Evolutionary conservation across 176 grass and related monocot species (phyloP).

Genomic region (Phoenix dactylifera): DNA sequence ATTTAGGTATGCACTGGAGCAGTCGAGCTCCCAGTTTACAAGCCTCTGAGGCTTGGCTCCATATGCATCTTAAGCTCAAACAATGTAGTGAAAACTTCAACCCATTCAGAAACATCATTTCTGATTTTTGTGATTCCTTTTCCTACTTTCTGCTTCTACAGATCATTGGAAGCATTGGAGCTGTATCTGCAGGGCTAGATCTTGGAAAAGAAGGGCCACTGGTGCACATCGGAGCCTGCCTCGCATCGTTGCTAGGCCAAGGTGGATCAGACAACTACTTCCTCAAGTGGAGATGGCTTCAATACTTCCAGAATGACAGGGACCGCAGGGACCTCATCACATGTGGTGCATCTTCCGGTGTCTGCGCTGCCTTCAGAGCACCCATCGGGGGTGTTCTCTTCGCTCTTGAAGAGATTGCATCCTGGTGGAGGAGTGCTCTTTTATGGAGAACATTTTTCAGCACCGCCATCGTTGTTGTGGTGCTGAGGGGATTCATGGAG

Average conservation of each 20-base stretch:
- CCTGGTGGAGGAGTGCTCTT: slow-evolving; percentile 89
- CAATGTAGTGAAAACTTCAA: too few species aligned
- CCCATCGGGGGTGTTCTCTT: slow-evolving; percentile 88
- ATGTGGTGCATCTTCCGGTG: slow-evolving; percentile 66
- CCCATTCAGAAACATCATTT: too few species aligned
- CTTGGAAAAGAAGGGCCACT: slow-evolving; percentile 90
- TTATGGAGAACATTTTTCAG: slow-evolving; percentile 94
- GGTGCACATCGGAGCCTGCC: slow-evolving; percentile 87
- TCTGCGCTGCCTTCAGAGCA: slow-evolving; percentile 75
- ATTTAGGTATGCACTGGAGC: too few species aligned
- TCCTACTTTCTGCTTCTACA: background rate
- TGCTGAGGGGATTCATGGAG: slow-evolving; percentile 94
- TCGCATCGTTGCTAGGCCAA: slow-evolving; percentile 62
- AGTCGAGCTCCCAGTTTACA: too few species aligned
- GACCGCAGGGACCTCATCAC: slow-evolving; percentile 92
- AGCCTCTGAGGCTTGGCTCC: too few species aligned
- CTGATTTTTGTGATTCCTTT: too few species aligned
- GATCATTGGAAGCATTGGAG: slow-evolving; percentile 89
- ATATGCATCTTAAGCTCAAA: slow-evolving; percentile 4
- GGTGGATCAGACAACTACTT: slow-evolving; percentile 38
- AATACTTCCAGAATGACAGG: slow-evolving; percentile 79
- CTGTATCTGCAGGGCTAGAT: slow-evolving; percentile 74
- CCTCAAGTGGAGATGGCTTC: slow-evolving; percentile 54
- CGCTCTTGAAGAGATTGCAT: slow-evolving; percentile 82
- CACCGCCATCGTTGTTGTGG: slow-evolving; percentile 82